These are phyloP conservation scores for Crithidia mellificae DNA, from an alignment of 208 protist species.

Conservation along the genomic window DNA sequence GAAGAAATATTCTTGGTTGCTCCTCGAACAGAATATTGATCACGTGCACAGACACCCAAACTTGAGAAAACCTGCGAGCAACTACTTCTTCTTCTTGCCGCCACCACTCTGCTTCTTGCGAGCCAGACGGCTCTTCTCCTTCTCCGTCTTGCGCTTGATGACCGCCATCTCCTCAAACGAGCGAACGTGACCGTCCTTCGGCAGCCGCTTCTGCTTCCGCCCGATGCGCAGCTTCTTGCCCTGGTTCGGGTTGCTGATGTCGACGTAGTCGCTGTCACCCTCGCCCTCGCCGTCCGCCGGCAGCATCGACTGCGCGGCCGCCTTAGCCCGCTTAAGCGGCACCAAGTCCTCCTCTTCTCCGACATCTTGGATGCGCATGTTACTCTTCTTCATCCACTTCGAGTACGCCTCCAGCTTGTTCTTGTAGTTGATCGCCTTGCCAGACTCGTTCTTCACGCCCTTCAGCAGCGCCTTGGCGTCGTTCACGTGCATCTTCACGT, in stretches of 20 bases:
- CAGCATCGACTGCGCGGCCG: conserved; percentile 37
- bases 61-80: too few species aligned
- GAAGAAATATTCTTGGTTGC: not conserved
- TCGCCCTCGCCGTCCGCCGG: conserved; percentile 33
- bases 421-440: conserved; percentile 93
- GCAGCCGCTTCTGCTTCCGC: conserved; percentile 79
- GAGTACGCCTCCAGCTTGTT: conserved; percentile 86
- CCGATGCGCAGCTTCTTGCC: conserved; percentile 91
- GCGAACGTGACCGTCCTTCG: conserved; percentile 86
- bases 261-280: conserved; percentile 63
- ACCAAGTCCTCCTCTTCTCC: conserved; percentile 90
- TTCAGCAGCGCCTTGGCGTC: conserved; percentile 89
- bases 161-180: conserved; percentile 86
- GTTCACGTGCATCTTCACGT: conserved; percentile 89
- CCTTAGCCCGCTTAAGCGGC: conserved; percentile 68
- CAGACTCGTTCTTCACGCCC: conserved; percentile 91
- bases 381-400: conserved; percentile 91
- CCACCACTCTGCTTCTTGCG: conserved; percentile 56
- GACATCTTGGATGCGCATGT: conserved; percentile 91
- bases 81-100: conserved; percentile 35
- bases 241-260: conserved; percentile 90
- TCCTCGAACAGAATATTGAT: too few species aligned
- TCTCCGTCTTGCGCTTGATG: conserved; percentile 77
- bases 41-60: too few species aligned
- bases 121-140: conserved; percentile 74